Base-by-base conservation (phyloP, 805 yeast genomes). In the Ogataea nitratoaversa region DNA sequence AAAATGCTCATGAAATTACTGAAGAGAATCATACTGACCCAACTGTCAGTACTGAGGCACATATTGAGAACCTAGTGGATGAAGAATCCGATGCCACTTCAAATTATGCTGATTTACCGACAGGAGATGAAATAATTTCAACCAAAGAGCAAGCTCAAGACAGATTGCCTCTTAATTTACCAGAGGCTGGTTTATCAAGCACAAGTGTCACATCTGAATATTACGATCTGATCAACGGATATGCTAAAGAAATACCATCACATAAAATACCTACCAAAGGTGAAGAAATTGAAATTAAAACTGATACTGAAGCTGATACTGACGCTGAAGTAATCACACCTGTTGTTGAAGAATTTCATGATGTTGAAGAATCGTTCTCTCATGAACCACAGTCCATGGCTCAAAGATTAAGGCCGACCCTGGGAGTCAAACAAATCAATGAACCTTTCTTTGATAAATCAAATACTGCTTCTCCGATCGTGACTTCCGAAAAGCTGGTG, bases 391-490 rank as follows among this genome's bases (percentile, higher is more conserved):
- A 48, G 30, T 53, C 59, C 24, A 69, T 74, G 72, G 79, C 79
- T 5, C 71, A 72, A 41, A 69, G 71, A 37, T 46, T 74, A 17
- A 67, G 78, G 38, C 64, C 74, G 5, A 65, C 66, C 0, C 62
- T 68, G 13, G 52, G 51, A 9, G 49, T 50, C 2, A 32, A 53
- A 11, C 62, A 66, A 12, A 46, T n/a, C n/a, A n/a, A n/a, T n/a
- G n/a, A n/a, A n/a, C n/a, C n/a, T n/a, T n/a, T n/a, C n/a, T n/a
- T n/a, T n/a, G n/a, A n/a, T n/a, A n/a, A n/a, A n/a, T n/a, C n/a
- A n/a, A n/a, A n/a, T n/a, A n/a, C n/a, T n/a, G n/a, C n/a, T n/a
- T n/a, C n/a, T n/a, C n/a, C n/a, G n/a, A n/a, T n/a, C n/a, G n/a
- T n/a, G n/a, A n/a, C n/a, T n/a, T n/a, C n/a, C n/a, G n/a, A n/a